A percentile compares a stretch with the other conserved stretches of the same genome.
Evolutionary conservation across 2,329 filamentous ascomycete species (phyloP).

Genomic region (Phaeosphaeriaceae sp.): DNA sequence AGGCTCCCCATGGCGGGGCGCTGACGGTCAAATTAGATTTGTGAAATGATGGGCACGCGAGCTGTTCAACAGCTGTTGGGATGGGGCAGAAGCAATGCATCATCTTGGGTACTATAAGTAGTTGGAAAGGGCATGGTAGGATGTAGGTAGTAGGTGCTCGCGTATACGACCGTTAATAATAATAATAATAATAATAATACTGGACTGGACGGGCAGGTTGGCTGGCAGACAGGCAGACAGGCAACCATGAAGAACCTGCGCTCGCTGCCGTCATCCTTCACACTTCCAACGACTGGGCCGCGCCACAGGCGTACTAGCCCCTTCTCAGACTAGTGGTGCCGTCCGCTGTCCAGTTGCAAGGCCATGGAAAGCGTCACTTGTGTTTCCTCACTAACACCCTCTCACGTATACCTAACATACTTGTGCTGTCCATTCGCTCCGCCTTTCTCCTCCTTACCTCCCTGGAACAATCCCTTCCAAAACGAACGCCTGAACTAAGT

Average conservation of each 20-base stretch:
- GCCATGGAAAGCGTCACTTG: not conserved
- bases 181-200: too few relatives aligned
- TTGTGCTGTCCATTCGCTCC: not conserved
- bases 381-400: not conserved
- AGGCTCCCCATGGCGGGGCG: too few relatives aligned
- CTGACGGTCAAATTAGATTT: not conserved
- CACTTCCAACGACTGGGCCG: not conserved
- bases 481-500: too few relatives aligned
- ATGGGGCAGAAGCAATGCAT: not conserved
- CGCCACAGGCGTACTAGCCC: not conserved
- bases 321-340: not conserved
- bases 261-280: not conserved
- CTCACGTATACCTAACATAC: not conserved
- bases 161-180: too few relatives aligned
- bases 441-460: not conserved
- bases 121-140: too few relatives aligned
- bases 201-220: too few relatives aligned
- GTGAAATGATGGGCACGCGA: not conserved
- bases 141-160: too few relatives aligned
- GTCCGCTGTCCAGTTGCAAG: not conserved
- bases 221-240: too few relatives aligned
- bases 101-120: too few relatives aligned
- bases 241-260: not conserved
- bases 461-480: not conserved
- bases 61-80: constrained; percentile 3